These are phyloP conservation scores for Ajuga reptans DNA, from an alignment of 305 asterid genomes.

Conservation along the genomic window DNA sequence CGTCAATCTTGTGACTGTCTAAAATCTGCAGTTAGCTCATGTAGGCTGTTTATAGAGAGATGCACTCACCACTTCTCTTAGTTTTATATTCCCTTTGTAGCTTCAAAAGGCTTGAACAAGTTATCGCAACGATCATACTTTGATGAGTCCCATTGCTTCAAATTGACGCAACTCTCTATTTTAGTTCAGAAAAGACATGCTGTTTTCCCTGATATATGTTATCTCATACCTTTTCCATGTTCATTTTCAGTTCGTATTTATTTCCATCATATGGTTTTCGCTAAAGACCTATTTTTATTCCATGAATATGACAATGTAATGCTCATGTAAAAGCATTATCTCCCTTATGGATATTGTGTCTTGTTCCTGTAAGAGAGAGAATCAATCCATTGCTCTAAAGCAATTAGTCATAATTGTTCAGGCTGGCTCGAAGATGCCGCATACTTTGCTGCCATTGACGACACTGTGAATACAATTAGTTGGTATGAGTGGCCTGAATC, in stretches of 20 bases:
- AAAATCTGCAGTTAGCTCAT: not conserved
- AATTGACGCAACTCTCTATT: conserved; percentile 1
- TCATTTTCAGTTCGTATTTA: not conserved
- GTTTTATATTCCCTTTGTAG: not conserved
- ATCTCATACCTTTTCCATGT: not conserved
- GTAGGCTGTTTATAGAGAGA: not conserved
- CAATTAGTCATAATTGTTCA: conserved; percentile 23
- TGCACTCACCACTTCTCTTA: not conserved
- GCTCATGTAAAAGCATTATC: not conserved
- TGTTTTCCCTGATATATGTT: not conserved
- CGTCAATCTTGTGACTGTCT: not conserved
- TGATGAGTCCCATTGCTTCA: not conserved
- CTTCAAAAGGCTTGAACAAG: conserved; percentile 12
- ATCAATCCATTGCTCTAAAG: conserved; percentile 14
- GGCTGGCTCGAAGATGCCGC: conserved; percentile 99
- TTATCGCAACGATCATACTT: not conserved
- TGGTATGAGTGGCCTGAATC: conserved; percentile 99
- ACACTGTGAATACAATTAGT: conserved; percentile 54
- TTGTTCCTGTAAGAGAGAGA: conserved; percentile 9
- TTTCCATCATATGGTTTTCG: conserved; percentile 1
- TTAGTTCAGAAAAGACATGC: not conserved
- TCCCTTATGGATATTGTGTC: not conserved
- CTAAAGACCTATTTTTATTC: not conserved
- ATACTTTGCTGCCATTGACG: conserved; percentile 91
- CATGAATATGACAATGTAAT: not conserved